Evolutionary conservation across 106 monocot species (phyloP), one percentile per base, ranked within the genome.

Genomic region (Dioscorea alata): DNA sequence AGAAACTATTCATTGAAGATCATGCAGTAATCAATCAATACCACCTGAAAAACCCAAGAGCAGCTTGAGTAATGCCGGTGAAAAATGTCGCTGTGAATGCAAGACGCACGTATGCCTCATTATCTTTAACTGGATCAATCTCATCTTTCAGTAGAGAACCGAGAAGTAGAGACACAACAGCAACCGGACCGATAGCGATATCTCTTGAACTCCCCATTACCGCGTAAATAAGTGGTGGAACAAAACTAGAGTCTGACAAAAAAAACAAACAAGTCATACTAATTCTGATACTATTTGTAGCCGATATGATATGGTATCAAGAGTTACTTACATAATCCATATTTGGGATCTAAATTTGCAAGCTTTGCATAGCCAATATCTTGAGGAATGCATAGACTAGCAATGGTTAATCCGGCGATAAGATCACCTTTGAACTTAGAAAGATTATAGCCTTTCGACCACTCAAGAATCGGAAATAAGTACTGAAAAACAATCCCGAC

Each of bases 11-110:
- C 7, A 54, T 0, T 18, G 1, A 18, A 54, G 7, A 18, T 42
- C 42, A 42, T 8, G 8, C 15, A 35, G 31, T 4, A 64, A 17
- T 64, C 15, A 6, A 64, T 64, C n/a, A n/a, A 35, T 65, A 25
- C 50, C 67, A 95, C 94, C 91, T 88, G 8, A 95, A 68, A 48
- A 76, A 82, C 63, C 95, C 91, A 18, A 95, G 88, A 32, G 73
- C 85, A 20, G 80, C 85, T 75, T 95, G 82, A 73, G 86, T 86
- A 59, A 96, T 34, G 12, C 95, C 95, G 18, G 95, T 91, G 63
- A 91, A 96, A 70, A 96, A 96, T 12, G 95, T 96, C 28, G 95
- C 95, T 13, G 95, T 96, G 66, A 84, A 88, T 60, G 86, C 88
- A 13, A 96, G 84, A 1, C 84, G 74, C 3, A 12, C 14, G 72